Evolutionary conservation across 352 stramenopile species (phyloP).

Genomic region (Phytophthora megakarya): DNA sequence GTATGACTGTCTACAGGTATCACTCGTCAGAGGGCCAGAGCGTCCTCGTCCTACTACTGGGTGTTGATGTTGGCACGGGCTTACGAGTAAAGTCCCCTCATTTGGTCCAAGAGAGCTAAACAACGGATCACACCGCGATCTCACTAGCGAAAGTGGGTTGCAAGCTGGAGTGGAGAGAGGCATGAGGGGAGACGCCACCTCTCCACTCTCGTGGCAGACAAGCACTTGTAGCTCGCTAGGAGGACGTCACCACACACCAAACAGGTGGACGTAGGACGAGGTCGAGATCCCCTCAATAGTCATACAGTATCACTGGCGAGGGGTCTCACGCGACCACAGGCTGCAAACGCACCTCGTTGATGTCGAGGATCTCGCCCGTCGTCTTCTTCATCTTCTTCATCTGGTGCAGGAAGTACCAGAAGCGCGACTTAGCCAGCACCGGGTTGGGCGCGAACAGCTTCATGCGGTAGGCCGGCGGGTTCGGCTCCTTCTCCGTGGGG

Average conservation of each 20-base stretch:
- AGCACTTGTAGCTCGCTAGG: slow-evolving; percentile 72
- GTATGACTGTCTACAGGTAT: background rate
- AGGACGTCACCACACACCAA: slow-evolving; percentile 29
- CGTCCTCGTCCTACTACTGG: slow-evolving; percentile 21
- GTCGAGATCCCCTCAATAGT: slow-evolving; percentile 22
- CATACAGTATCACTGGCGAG: slow-evolving; percentile 9
- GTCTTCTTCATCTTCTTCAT: slow-evolving; percentile 99
- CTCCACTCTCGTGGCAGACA: slow-evolving; percentile 87
- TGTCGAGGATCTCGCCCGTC: slow-evolving; percentile 99
- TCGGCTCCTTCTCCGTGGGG: slow-evolving; percentile 97
- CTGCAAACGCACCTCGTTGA: slow-evolving; percentile 93
- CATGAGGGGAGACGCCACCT: slow-evolving; percentile 27
- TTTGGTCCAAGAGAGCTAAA: slow-evolving; percentile 60
- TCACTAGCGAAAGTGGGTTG: slow-evolving; percentile 81
- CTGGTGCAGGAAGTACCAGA: slow-evolving; percentile 99
- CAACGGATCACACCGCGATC: slow-evolving; percentile 78
- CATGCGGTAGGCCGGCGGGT: slow-evolving; percentile 99
- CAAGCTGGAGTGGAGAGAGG: slow-evolving; percentile 78
- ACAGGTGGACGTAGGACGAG: slow-evolving; percentile 19
- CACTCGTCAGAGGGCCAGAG: background rate
- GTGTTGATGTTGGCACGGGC: slow-evolving; percentile 34
- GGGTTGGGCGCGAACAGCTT: slow-evolving; percentile 96
- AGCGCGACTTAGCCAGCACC: slow-evolving; percentile 99
- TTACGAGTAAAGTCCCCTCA: slow-evolving; percentile 36
- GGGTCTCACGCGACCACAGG: slow-evolving; percentile 13